Conservation (phyloP, 1,284 basidiomycete genomes). For the Entoloma clypeatum region DNA sequence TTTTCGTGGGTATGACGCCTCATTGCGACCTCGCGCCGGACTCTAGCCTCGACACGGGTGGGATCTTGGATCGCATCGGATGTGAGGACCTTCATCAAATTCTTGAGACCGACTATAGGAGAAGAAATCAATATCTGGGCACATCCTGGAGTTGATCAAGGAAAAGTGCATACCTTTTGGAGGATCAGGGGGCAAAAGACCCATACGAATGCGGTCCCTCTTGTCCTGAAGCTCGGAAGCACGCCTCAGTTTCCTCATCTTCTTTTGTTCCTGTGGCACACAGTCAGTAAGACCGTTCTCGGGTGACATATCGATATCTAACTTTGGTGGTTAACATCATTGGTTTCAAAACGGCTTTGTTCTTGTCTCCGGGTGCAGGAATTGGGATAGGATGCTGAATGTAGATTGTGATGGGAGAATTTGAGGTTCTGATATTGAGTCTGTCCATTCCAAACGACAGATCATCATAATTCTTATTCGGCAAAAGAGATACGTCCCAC, state of each 20-base stretch:
- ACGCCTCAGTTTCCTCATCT: slow-evolving; percentile 88
- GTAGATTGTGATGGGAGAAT: slow-evolving; percentile 85
- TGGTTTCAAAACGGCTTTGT: slow-evolving; percentile 71
- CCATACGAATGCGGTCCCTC: slow-evolving; percentile 94
- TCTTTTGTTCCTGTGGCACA: slow-evolving; percentile 80
- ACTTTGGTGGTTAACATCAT: slow-evolving; percentile 89
- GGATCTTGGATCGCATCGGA: slow-evolving; percentile 97
- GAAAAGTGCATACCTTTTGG: slow-evolving; percentile 71
- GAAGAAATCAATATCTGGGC: slow-evolving; percentile 9
- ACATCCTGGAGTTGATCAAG: neutral
- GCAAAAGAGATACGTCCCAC: slow-evolving; percentile 94
- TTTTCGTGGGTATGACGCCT: slow-evolving; percentile 88
- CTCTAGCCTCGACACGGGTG: slow-evolving; percentile 94
- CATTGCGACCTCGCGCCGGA: slow-evolving; percentile 89
- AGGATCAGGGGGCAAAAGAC: slow-evolving; percentile 89
- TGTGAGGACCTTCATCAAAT: slow-evolving; percentile 97
- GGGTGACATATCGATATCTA: slow-evolving; percentile 9
- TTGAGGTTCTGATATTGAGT: slow-evolving; percentile 59
- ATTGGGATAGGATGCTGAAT: slow-evolving; percentile 98
- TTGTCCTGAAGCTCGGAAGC: slow-evolving; percentile 93
- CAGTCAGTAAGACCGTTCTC: neutral
- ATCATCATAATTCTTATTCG: slow-evolving; percentile 77
- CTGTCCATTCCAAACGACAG: slow-evolving; percentile 52
- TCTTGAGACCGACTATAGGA: slow-evolving; percentile 80
- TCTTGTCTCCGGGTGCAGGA: slow-evolving; percentile 85